Evolutionary conservation across 345 rosid species (phyloP), one percentile per base, ranked within the genome.

Genomic region (Rhizophora apiculata): DNA sequence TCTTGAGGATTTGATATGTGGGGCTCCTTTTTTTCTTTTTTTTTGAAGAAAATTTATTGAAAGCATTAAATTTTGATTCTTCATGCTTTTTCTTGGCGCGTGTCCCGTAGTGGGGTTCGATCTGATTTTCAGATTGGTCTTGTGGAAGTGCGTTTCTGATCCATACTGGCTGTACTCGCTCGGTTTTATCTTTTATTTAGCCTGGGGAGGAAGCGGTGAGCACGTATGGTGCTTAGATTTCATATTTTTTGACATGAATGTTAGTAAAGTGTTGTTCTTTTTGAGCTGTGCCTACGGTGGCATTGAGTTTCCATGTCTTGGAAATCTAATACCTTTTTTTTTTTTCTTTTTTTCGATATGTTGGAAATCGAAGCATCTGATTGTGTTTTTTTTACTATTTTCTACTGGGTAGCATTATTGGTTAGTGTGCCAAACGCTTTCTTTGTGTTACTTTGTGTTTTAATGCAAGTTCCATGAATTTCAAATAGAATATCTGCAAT

Each of bases 61-160:
- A 64, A 72, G 24, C 32, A 56, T 29, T 29, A 51, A 49, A 49
- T 30, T 57, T 64, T 52, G 60, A 52, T 68, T 60, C 8, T 24
- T 65, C 43, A 46, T 51, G 60, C 58, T 24, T 63, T 63, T 70
- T 26, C 11, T 67, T 65, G 55, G 66, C 19, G 37, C 51, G 26
- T 57, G 34, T 60, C 37, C n/a, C 32, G 20, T 55, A 21, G 26
- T 55, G 55, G 48, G 53, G 22, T 20, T 73, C 83, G 84, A 81
- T 84, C 86, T 77, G 81, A 70, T 79, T 82, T 56, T 66, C 49
- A 22, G 66, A 26, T 55, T 30, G 34, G 16, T 6, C 34, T 31
- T 69, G n/a, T 27, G 2, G 31, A 6, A 13, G 16, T 57, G 57
- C 15, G 16, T 60, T 19, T 62, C 21, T 37, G 37, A 10, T 62